phyloP scores from a whole-genome alignment of 208 protist genomes.

The Trypanosoma theileri region DNA sequence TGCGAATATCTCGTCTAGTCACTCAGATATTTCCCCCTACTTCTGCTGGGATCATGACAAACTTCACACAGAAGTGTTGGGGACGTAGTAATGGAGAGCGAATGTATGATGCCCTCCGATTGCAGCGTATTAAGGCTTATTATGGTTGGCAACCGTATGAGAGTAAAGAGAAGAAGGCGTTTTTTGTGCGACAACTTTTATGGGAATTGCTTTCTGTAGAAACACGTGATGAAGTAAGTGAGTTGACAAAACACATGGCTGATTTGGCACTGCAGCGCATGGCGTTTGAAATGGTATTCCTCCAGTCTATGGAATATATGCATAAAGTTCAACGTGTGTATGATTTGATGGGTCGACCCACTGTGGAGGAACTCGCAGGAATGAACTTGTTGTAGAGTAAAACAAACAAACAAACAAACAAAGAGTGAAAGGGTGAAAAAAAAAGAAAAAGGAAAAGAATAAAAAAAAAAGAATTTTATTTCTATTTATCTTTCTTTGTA shows the following conservation, averaged over 20 bases:
- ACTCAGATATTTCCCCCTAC: constrained; percentile 71
- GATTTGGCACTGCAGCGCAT: constrained; percentile 63
- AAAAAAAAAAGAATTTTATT: neutral
- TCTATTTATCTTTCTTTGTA: constrained; percentile 14
- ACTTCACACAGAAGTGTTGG: constrained; percentile 92
- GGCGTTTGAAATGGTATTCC: constrained; percentile 84
- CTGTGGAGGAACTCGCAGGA: constrained; percentile 51
- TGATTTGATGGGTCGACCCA: constrained; percentile 62
- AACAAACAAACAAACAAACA: no score
- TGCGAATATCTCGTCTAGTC: constrained; percentile 60
- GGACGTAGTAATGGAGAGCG: constrained; percentile 80
- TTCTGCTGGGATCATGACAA: constrained; percentile 86
- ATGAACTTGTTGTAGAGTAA: constrained; percentile 58
- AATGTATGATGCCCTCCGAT: constrained; percentile 81
- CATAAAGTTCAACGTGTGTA: constrained; percentile 75
- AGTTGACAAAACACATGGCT: constrained; percentile 59
- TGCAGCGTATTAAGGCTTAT: constrained; percentile 71
- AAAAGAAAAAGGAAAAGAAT: no score
- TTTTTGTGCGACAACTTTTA: constrained; percentile 80
- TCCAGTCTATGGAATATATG: constrained; percentile 90
- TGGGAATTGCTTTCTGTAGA: constrained; percentile 76
- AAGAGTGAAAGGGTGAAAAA: neutral
- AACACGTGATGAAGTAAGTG: constrained; percentile 51
- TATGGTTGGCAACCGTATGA: constrained; percentile 79
- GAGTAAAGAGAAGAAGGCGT: constrained; percentile 82